Evolutionary conservation across 805 yeast species (phyloP).

Genomic region (Teunomyces lycoperdinae): DNA sequence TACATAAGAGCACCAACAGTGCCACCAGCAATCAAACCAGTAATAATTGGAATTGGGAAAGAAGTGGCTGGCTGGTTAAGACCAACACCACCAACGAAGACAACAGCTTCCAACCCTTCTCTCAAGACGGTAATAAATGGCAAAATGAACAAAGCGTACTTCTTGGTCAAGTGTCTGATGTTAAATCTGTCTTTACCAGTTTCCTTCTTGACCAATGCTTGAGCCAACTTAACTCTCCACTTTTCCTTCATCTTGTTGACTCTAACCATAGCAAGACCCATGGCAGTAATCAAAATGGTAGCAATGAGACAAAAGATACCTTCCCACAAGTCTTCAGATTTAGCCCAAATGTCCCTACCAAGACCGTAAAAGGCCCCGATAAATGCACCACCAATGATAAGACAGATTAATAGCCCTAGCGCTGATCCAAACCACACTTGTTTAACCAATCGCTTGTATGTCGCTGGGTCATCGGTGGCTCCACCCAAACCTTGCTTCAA

Average conservation of each 20-base stretch:
- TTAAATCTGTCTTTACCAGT: slow-evolving; percentile 46
- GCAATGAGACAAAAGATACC: slow-evolving; percentile 93
- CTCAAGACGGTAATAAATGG: slow-evolving; percentile 24
- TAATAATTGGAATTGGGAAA: slow-evolving; percentile 90
- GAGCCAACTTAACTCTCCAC: slow-evolving; percentile 94
- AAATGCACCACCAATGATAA: slow-evolving; percentile 85
- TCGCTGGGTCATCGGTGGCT: slow-evolving; percentile 41
- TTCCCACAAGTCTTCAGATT: slow-evolving; percentile 94
- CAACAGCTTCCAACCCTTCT: slow-evolving; percentile 38
- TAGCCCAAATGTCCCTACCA: slow-evolving; percentile 79
- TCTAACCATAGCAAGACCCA: slow-evolving; percentile 97
- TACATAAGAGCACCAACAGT: slow-evolving; percentile 68
- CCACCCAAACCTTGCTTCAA: slow-evolving; percentile 82
- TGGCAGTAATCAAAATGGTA: slow-evolving; percentile 78
- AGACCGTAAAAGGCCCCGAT: slow-evolving; percentile 88
- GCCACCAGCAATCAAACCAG: slow-evolving; percentile 80
- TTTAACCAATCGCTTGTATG: slow-evolving; percentile 59
- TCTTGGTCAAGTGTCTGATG: slow-evolving; percentile 31
- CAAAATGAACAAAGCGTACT: slow-evolving; percentile 23
- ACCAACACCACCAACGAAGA: slow-evolving; percentile 47
- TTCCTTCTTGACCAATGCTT: slow-evolving; percentile 60
- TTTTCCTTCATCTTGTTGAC: slow-evolving; percentile 94
- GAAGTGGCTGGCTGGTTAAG: slow-evolving; percentile 52
- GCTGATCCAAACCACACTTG: slow-evolving; percentile 89
- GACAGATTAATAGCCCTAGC: slow-evolving; percentile 73